Conservation (phyloP, 306 rosid species). For the Cajanus cajan region DNA sequence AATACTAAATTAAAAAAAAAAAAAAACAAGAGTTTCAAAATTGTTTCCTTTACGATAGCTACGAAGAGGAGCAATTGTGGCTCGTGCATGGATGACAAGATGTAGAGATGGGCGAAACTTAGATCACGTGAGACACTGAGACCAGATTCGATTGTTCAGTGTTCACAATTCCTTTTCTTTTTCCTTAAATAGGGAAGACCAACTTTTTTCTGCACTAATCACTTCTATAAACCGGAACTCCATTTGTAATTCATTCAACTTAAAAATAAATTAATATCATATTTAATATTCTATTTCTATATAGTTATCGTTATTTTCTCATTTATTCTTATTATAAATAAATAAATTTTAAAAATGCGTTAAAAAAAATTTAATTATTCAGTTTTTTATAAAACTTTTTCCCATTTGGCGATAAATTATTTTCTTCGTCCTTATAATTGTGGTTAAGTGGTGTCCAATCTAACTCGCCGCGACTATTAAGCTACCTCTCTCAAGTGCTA, state of each 20-base stretch:
- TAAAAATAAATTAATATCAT: too few relatives aligned
- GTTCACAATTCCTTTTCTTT: not conserved
- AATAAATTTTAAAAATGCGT: too few relatives aligned
- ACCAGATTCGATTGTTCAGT: conserved; percentile 15
- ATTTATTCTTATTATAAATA: too few relatives aligned
- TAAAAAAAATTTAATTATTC: too few relatives aligned
- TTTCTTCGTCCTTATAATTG: not conserved
- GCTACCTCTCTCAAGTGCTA: too few relatives aligned
- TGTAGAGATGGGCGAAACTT: not conserved
- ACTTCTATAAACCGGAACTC: too few relatives aligned
- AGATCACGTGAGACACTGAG: conserved; percentile 24
- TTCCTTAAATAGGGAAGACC: not conserved
- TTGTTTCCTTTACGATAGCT: not conserved
- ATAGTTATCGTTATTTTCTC: too few relatives aligned
- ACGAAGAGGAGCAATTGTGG: not conserved
- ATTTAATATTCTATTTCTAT: too few relatives aligned
- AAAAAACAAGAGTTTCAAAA: not conserved
- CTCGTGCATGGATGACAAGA: conserved; percentile 11
- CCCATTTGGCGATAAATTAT: not conserved
- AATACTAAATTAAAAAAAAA: not conserved
- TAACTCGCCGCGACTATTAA: not conserved
- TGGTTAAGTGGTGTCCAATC: not conserved
- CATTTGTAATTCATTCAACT: too few relatives aligned
- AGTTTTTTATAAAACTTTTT: not conserved
- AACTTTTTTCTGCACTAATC: too few relatives aligned